These are phyloP conservation scores for Psophocarpus tetragonolobus DNA, from an alignment of 306 rosid genomes.

Conservation along the genomic window DNA sequence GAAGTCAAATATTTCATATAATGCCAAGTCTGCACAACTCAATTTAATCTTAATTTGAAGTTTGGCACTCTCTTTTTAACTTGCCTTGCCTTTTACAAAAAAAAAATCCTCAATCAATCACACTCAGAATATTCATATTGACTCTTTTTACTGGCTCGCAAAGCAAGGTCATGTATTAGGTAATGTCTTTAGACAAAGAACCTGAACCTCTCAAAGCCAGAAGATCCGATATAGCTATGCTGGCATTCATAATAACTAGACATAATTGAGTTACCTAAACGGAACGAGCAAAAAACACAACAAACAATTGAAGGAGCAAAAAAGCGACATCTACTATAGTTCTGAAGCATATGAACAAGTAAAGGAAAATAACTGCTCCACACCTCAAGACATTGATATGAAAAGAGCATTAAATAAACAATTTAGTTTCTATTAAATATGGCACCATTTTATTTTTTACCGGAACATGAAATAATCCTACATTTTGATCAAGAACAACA, in stretches of 20 bases:
- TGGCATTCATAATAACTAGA: conserved; percentile 18
- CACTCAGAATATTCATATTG: background rate
- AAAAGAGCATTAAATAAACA: background rate
- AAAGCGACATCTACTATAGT: background rate
- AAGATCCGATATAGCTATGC: conserved; percentile 23
- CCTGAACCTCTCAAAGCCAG: background rate
- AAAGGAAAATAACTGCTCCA: background rate
- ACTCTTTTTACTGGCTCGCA: background rate
- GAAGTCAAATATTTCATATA: too few species aligned
- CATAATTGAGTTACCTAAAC: too few species aligned
- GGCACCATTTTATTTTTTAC: background rate
- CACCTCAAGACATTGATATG: background rate
- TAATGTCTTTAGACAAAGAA: too few species aligned
- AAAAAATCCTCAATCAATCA: background rate
- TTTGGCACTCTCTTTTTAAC: background rate
- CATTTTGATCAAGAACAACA: background rate
- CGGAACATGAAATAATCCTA: background rate
- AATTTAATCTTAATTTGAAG: background rate
- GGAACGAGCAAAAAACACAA: background rate
- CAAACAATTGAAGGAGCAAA: background rate
- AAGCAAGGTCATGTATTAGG: conserved; percentile 1
- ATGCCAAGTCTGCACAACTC: background rate
- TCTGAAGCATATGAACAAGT: background rate
- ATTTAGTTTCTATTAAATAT: background rate
- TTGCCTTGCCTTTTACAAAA: background rate